Evolutionary conservation across 257 asterid genomes (phyloP), one percentile per base, ranked within the genome.

Genomic region (Solanum tacnaense): DNA sequence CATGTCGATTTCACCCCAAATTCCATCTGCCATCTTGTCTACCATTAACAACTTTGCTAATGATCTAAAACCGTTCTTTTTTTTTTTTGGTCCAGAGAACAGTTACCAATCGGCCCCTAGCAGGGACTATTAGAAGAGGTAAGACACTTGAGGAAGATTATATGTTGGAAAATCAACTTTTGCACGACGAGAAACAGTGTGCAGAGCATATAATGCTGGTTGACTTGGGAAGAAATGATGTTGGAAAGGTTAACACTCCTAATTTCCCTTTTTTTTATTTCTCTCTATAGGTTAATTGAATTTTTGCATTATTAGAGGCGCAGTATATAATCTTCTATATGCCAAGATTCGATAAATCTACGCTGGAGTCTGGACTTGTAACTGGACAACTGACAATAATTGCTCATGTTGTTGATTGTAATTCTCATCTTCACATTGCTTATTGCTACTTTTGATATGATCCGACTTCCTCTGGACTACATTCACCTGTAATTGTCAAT

Each of bases 171-270:
- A 95, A 92, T 68, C 96, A 94, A 94, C 99, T 97, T 81, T 90
- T 96, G 91, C 90, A 92, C 56, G 98, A 97, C 39, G 95, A 95
- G 79, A 97, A 97, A 88, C 99, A 97, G 92, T 92, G 98, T 88
- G 99, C 99, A 7, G 99, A 97, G 89, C 99, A 97, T 92, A 95
- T 95, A 89, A 97, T 97, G 99, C 94, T 97, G 89, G 99, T 97
- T 89, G 99, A 97, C 92, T 93, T 97, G 92, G 99, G 99, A 87
- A 94, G 99, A 89, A 96, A 97, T 89, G 99, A 97, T 91, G 99
- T 97, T 38, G 99, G 99, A 91, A 96, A 96, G 99, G 99, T 97
- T 90, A 20, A 25, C 56, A 72, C 75, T 84, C 86, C 75, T 21
- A 82, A 72, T 72, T 27, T 46, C 35, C 44, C 56, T 72, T 71